Percentiles rank a stretch among this genome's conserved stretches.
Conservation (phyloP, 148 eudicot genomes). For the Fallopia convolvulus region DNA sequence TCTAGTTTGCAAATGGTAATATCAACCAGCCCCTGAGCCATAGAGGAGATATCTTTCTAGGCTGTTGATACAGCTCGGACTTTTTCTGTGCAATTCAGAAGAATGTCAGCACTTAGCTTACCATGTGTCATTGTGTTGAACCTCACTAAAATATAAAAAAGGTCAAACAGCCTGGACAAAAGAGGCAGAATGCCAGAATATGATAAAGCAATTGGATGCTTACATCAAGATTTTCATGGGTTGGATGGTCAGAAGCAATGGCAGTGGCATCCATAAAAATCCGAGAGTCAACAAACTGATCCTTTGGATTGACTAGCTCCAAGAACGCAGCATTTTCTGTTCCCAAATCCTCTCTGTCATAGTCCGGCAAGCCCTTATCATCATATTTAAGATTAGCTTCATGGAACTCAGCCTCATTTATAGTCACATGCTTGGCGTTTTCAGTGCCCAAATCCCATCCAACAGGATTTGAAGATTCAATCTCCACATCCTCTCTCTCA, state of each 20-base stretch:
- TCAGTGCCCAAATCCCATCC: conserved; percentile 25
- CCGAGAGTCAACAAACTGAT: conserved; percentile 23
- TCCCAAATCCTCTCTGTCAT: conserved; percentile 28
- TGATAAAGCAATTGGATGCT: conserved; percentile 20
- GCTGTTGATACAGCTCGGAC: background rate
- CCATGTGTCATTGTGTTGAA: background rate
- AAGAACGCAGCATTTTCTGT: conserved; percentile 17
- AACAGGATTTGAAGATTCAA: conserved; percentile 16
- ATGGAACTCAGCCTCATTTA: conserved; percentile 20
- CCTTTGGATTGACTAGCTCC: conserved; percentile 26
- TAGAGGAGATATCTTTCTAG: background rate
- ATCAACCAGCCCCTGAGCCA: background rate
- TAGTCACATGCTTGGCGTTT: conserved; percentile 15
- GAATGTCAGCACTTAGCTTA: background rate
- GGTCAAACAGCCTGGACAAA: background rate
- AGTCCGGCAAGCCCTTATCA: conserved; percentile 2
- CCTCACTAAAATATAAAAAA: background rate
- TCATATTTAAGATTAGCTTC: conserved; percentile 26
- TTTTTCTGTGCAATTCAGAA: background rate
- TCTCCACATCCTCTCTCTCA: conserved; percentile 27
- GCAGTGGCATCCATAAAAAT: conserved; percentile 24
- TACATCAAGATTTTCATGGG: conserved; percentile 32
- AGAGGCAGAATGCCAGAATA: background rate
- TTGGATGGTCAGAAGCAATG: conserved; percentile 16
- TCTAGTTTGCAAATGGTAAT: background rate